Base-by-base conservation (phyloP, 2,329 filamentous ascomycete species). In the Lasiodiplodia sp. region DNA sequence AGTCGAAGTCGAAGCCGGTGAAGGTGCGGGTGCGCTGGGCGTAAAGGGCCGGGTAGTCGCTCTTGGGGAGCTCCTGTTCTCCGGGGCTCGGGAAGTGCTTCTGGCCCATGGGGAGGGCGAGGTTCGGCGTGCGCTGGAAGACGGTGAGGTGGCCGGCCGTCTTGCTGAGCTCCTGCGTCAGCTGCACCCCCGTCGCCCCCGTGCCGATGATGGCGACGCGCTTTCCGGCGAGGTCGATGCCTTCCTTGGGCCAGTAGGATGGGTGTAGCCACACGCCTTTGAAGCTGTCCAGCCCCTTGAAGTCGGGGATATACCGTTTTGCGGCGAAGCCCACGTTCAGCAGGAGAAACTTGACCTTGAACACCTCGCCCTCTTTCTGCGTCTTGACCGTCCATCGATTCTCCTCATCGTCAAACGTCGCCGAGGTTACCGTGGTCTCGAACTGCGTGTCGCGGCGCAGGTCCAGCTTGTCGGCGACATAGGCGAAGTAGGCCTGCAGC, bases 1-100 rank as follows among this genome's bases (percentile, higher is more conserved):
- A 74, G 67, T 71, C 72, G 68, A 70, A 75, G 37, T 66, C 66
- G 58, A 75, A 74, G 14, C 74, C 74, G 4, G 67, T 51, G 49
- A 72, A 76, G 34, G 40, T 68, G 2, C 70, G 62, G 5, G 31
- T 66, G 21, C 71, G 70, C 8, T 23, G 34, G 12, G 31, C 75
- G 68, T 84, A 83, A 72, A 87, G 88, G 72, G 21, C 69, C 4
- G 81, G 75, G 11, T 75, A 72, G 75, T 73, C 70, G 66, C 72
- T 75, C 53, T 70, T 73, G 2, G 75, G 68, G 4, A 73, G 71
- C 7, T n/a, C 23, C 14, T 47, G 8, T 6, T 40, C 37, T 6
- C 4, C 3, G 25, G 31, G 18, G 14, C 44, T 18, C n/a, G n/a
- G 7, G 7, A 47, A 14, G 40, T n/a, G 25, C 38, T 31, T 28